Evolutionary conservation across 306 rosid genomes (phyloP), one percentile per base, ranked within the genome.

Genomic region (Rosa persica): DNA sequence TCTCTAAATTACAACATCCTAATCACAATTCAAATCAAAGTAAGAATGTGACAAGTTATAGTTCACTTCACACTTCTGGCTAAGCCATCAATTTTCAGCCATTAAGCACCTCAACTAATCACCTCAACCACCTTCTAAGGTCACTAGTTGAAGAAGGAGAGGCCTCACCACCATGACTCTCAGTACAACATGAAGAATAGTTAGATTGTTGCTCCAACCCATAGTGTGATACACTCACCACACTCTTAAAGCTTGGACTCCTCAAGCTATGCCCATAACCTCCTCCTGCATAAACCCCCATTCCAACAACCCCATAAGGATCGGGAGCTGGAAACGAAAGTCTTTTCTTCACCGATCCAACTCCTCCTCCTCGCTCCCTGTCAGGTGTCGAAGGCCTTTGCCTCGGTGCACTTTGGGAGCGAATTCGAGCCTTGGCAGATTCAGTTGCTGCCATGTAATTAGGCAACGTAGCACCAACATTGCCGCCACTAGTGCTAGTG

Each of bases 381-480:
- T 95, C 99, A 0, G 97, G 99, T 0, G 99, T 95, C 0, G 86
- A 80, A 0, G 98, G 96, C 85, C 99, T 88, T 83, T 96, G 99
- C 84, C 98, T 85, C 0, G 99, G 99, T 0, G 99, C 98, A 17
- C 99, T 96, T 55, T 90, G 99, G 1, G 99, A 96, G 7, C 99
- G 89, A 10, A 89, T 84, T 4, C 99, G 83, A 12, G 98, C 97
- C 86, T 93, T 93, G 2, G 99, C 97, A 12, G 98, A 96, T 90
- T 93, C 99, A 0, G 99, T 96, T 11, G 98, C 98, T 0, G 98
- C 96, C 99, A 96, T 96, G 88, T 96, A 96, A 80, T 96, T 91
- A 76, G 99, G 99, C 87, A 96, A 68, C 74, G 91, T 46, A 67
- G 85, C 70, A 25, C 79, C 79, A 62, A 5, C 38, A 61, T 27